Conservation (phyloP, 164 flowering plant genomes). For the Liriodendron chinense region DNA sequence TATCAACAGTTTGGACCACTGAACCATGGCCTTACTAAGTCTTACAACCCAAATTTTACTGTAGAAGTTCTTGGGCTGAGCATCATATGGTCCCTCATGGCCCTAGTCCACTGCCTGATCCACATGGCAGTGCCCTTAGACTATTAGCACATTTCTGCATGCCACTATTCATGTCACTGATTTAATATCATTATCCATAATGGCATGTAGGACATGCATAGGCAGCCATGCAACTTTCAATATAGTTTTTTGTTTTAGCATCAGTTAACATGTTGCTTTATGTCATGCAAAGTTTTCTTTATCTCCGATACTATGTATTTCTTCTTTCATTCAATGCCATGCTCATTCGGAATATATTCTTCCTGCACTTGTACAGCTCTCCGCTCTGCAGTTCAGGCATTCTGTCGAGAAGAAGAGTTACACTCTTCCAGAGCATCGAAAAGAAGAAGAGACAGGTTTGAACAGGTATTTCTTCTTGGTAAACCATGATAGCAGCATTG, state of each 20-base stretch:
- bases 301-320: too few species aligned
- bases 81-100: too few species aligned
- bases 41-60: too few species aligned
- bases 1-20: too few species aligned
- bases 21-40: too few species aligned
- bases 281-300: too few species aligned
- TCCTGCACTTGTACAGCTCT: slow-evolving; percentile 52
- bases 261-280: too few species aligned
- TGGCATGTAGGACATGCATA: neutral
- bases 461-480: slow-evolving; percentile 53
- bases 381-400: slow-evolving; percentile 81
- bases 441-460: slow-evolving; percentile 79
- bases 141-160: neutral
- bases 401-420: slow-evolving; percentile 71
- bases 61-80: too few species aligned
- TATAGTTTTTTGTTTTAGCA: neutral
- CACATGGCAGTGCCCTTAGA: neutral
- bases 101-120: too few species aligned
- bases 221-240: neutral
- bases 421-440: slow-evolving; percentile 52
- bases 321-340: neutral
- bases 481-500: neutral
- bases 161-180: neutral
- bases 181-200: neutral
- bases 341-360: slow-evolving; percentile 8